Percentiles rank a stretch among this genome's conserved stretches.
Conservation (phyloP, 2,329 filamentous ascomycete genomes). For the Cercospora sp. region DNA sequence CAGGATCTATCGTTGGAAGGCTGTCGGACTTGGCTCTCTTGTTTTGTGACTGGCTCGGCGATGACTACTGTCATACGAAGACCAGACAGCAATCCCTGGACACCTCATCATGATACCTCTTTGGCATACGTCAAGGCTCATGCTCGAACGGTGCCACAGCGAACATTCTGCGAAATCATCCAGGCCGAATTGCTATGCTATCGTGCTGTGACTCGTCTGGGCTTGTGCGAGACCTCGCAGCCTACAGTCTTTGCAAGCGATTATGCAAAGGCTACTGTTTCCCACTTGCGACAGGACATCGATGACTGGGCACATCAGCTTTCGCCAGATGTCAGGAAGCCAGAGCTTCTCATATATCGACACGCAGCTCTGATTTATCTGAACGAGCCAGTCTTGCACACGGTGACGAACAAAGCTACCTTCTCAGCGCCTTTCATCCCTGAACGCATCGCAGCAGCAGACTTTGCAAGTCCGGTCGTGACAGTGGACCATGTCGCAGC, state of each 20-base stretch:
- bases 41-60: constrained; percentile 22
- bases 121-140: constrained; percentile 12
- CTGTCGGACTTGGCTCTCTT: constrained; percentile 26
- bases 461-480: constrained; percentile 25
- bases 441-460: constrained; percentile 21
- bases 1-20: constrained; percentile 10
- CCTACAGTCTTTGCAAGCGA: constrained; percentile 9
- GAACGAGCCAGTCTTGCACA: constrained; percentile 29
- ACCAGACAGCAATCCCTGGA: constrained; percentile 24
- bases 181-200: constrained; percentile 18
- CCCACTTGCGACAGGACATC: constrained; percentile 18
- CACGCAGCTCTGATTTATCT: constrained; percentile 24
- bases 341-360: constrained; percentile 19
- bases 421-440: constrained; percentile 27
- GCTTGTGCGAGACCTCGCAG: constrained; percentile 11
- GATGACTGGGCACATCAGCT: constrained; percentile 18
- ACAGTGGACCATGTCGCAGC: constrained; percentile 22
- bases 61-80: constrained; percentile 22
- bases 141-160: constrained; percentile 8
- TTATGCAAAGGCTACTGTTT: constrained; percentile 4
- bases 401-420: constrained; percentile 25
- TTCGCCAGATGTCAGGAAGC: not conserved
- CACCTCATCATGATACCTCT: constrained; percentile 23
- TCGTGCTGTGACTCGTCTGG: constrained; percentile 15
- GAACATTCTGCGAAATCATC: constrained; percentile 22